Conservation (phyloP, 1,284 basidiomycete species). For the Bondarzewia mesenterica region DNA sequence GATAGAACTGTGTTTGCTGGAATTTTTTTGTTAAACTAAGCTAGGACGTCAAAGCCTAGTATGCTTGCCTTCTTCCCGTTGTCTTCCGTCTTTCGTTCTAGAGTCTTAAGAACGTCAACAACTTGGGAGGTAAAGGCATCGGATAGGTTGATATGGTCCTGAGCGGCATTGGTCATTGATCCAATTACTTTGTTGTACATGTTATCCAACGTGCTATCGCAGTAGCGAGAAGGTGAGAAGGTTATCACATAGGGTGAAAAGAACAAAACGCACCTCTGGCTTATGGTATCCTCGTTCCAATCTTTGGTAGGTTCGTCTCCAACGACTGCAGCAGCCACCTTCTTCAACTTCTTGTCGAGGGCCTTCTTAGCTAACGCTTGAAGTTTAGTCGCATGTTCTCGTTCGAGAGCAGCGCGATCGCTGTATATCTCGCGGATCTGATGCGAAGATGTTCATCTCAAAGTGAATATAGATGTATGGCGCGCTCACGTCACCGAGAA, state of each 20-base stretch:
- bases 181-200: constrained; percentile 61
- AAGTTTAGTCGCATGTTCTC: constrained; percentile 67
- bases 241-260: not conserved
- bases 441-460: not conserved
- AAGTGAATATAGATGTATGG: not conserved
- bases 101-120: constrained; percentile 49
- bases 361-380: constrained; percentile 59
- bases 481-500: constrained; percentile 50
- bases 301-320: constrained; percentile 62
- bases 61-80: constrained; percentile 53
- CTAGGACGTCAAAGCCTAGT: not conserved
- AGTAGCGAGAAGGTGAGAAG: not conserved
- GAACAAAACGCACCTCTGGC: constrained; percentile 40
- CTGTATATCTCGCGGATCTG: constrained; percentile 67
- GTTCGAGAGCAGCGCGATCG: constrained; percentile 59
- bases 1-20: constrained; percentile 62
- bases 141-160: constrained; percentile 62
- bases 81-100: constrained; percentile 59
- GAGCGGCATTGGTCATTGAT: constrained; percentile 50
- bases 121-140: constrained; percentile 54
- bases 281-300: constrained; percentile 44
- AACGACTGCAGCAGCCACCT: constrained; percentile 44
- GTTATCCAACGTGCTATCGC: constrained; percentile 54
- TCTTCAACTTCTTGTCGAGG: constrained; percentile 60
- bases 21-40: constrained; percentile 6